Conservation (phyloP, 805 yeast species). For the Saccharomycopsis microspora region DNA sequence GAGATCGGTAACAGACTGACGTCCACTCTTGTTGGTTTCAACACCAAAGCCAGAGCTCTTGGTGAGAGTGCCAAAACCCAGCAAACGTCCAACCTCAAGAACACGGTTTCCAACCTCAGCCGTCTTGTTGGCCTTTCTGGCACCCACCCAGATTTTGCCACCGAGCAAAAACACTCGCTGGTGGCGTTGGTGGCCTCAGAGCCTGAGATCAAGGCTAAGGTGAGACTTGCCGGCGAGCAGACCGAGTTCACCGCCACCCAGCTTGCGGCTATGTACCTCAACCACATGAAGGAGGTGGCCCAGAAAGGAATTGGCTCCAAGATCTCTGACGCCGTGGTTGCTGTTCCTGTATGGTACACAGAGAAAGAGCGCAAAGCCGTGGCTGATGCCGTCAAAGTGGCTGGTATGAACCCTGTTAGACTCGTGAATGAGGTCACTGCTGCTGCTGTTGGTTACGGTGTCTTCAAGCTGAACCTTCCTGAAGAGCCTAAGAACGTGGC, state of each 20-base stretch:
- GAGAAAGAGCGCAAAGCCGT: slow-evolving; percentile 96
- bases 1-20: slow-evolving; percentile 98
- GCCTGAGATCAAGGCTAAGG: slow-evolving; percentile 77
- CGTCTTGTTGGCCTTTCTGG: slow-evolving; percentile 76
- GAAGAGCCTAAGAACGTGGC: slow-evolving; percentile 87
- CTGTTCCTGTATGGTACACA: slow-evolving; percentile 96
- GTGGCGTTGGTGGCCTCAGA: slow-evolving; percentile 53
- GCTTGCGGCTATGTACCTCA: slow-evolving; percentile 88
- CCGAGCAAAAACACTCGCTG: slow-evolving; percentile 66
- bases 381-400: slow-evolving; percentile 88
- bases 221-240: slow-evolving; percentile 70
- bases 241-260: slow-evolving; percentile 78
- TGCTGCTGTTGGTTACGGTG: slow-evolving; percentile 99
- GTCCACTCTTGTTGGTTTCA: slow-evolving; percentile 87
- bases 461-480: slow-evolving; percentile 92
- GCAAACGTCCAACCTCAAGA: slow-evolving; percentile 92
- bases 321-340: slow-evolving; percentile 79
- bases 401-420: slow-evolving; percentile 97
- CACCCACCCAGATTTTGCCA: slow-evolving; percentile 64
- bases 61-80: slow-evolving; percentile 96
- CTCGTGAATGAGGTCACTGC: slow-evolving; percentile 96
- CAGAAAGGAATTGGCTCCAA: slow-evolving; percentile 70
- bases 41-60: slow-evolving; percentile 74
- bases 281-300: slow-evolving; percentile 78
- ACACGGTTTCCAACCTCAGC: slow-evolving; percentile 91